Evolutionary conservation across 2,329 filamentous ascomycete genomes (phyloP).

Genomic region (Hypoxylon sp.): DNA sequence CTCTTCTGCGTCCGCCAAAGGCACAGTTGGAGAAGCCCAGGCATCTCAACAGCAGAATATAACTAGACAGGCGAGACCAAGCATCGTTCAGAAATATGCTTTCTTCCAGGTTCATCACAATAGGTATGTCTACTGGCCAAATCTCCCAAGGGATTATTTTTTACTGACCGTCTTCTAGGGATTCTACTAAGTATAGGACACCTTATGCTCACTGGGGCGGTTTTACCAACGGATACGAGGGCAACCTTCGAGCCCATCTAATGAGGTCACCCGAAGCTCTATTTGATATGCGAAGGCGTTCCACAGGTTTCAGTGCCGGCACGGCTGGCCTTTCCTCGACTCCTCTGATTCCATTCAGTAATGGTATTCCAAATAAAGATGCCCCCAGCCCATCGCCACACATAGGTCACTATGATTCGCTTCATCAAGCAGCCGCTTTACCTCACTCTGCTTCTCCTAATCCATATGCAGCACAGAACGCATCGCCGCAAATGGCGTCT

Average conservation of each 20-base stretch:
- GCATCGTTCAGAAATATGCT: slow-evolving; percentile 67
- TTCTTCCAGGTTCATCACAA: slow-evolving; percentile 74
- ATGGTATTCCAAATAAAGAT: slow-evolving; percentile 19
- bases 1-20: slow-evolving; percentile 55
- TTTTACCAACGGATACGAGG: slow-evolving; percentile 74
- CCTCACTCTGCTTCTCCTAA: slow-evolving; percentile 17
- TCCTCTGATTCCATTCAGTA: slow-evolving; percentile 39
- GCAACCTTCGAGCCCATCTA: slow-evolving; percentile 63
- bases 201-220: slow-evolving; percentile 71
- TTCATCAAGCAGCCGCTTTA: slow-evolving; percentile 6
- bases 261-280: slow-evolving; percentile 60
- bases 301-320: slow-evolving; percentile 39
- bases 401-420: not conserved
- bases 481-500: slow-evolving; percentile 16
- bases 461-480: slow-evolving; percentile 20
- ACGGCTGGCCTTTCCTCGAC: slow-evolving; percentile 31
- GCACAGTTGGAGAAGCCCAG: slow-evolving; percentile 48
- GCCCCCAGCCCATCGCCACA: slow-evolving; percentile 7
- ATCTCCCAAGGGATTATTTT: not conserved
- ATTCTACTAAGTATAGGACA: slow-evolving; percentile 70
- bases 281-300: slow-evolving; percentile 50
- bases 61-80: slow-evolving; percentile 50
- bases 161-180: slow-evolving; percentile 57
- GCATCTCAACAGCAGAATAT: slow-evolving; percentile 42
- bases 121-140: slow-evolving; percentile 58